Evolutionary conservation across 2,329 filamentous ascomycete species (phyloP), one percentile per base, ranked within the genome.

Genomic region (Epichloe elymi): DNA sequence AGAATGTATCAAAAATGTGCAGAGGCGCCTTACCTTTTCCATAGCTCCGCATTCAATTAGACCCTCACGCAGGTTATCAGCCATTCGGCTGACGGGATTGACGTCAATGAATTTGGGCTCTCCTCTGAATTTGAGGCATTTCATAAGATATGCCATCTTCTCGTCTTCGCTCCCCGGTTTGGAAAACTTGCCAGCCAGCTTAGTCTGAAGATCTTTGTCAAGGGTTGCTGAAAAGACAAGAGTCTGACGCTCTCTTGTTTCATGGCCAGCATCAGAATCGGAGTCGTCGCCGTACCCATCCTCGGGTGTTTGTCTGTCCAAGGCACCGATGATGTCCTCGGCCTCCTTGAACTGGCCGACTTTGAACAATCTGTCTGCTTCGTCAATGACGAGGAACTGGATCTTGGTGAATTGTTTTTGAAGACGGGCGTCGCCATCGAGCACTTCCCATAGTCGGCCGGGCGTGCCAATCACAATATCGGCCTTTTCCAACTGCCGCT

Each of bases 211-310:
- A 0, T 84, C 83, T 61, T 90, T 91, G 63, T 95, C 86, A 66
- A 98, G 95, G 0, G 93, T 98, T 0, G 93, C 93, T 0, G 93
- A 97, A 67, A 98, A 98, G 19, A 98, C 88, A 0, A 98, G 77
- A 0, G 90, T 97, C 63, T 98, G 93, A 40, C 91, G 74, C 15
- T 77, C 62, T 41, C 72, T 63, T 11, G 66, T 57, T 6, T 67
- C 60, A 0, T 71, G 67, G 10, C 75, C 72, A 3, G 74, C 69
- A 4, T 68, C 67, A 0, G 75, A 71, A 3, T 70, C 69, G 2
- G 46, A 49, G 12, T 7, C 30, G 1, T 74, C 73, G 5, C 73
- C 69, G 1, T 70, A 65, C 6, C 74, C 73, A 20, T 76, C 73
- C 17, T 78, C 74, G 2, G 87, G 84, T 44, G 88, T 82, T 39